Base-by-base conservation (phyloP, 345 rosid species). In the Populus tremula region DNA sequence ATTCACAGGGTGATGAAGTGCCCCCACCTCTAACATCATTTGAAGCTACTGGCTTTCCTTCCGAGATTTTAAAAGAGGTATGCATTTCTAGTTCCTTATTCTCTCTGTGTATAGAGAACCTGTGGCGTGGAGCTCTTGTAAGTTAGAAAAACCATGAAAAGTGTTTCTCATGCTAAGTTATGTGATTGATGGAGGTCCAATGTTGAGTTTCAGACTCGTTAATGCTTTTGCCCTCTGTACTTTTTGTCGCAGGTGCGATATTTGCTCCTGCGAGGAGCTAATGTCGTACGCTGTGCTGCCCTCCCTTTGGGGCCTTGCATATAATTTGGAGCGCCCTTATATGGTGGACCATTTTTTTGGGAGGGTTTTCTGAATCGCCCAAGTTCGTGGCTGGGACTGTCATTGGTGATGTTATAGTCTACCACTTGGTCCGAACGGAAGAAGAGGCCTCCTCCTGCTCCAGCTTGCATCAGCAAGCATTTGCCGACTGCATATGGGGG, bases 191-290 rank as follows among this genome's bases (percentile, higher is more conserved):
- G 85, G 87, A 82, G 91, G 90, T 88, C 91, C 81, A 87, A 82
- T 84, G 69, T 80, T 85, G 78, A 86, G 87, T 75, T 78, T 86
- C 86, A 88, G 86, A 81, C 86, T 86, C 88, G 85, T 90, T 92
- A 80, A 88, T 88, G 86, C 84, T 84, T 90, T 83, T 89, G 79
- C 83, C 90, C 82, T 86, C 89, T 90, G 89, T 88, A 90, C 92
- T 89, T 93, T 90, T 95, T 90, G 89, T 87, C 97, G 90, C 93
- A 92, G 98, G 92, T 92, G 97, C 99, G 97, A 96, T 94, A 92
- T 96, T 96, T 89, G 93, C 96, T 90, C 92, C 96, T 81, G 77
- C 87, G 86, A 82, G 92, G 99, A 92, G 99, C 97, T 84, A 91
- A 96, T 96, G 97, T 96, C 98, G 97, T 96, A 92, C 97, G 83